Conservation (phyloP, 805 yeast genomes). For the Monosporozyma servazzii region DNA sequence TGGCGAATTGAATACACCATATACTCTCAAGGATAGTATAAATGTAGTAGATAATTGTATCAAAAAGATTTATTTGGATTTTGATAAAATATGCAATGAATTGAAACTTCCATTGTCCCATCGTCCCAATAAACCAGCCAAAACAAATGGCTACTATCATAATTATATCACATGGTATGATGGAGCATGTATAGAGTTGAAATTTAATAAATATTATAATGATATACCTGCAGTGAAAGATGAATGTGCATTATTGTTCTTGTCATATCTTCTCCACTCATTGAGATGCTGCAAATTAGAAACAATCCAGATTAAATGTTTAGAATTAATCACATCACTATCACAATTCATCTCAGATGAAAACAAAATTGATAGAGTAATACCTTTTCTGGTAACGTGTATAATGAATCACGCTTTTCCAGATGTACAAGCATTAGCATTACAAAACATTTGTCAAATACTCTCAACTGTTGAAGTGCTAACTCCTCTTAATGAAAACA, state of each 20-base stretch:
- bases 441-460: slow-evolving; percentile 59
- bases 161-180: neutral
- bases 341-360: slow-evolving; percentile 75
- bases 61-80: slow-evolving; percentile 49
- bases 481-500: slow-evolving; percentile 62
- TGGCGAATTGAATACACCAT: slow-evolving; percentile 11
- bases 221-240: slow-evolving; percentile 11
- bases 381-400: slow-evolving; percentile 71
- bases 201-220: neutral
- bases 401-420: slow-evolving; percentile 54
- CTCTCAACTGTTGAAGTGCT: slow-evolving; percentile 53
- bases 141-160: neutral
- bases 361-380: slow-evolving; percentile 71
- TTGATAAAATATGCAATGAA: slow-evolving; percentile 33
- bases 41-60: slow-evolving; percentile 30
- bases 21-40: slow-evolving; percentile 13
- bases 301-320: slow-evolving; percentile 37
- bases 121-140: neutral
- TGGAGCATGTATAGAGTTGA: neutral
- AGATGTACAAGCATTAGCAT: slow-evolving; percentile 57
- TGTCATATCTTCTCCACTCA: slow-evolving; percentile 21
- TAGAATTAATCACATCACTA: slow-evolving; percentile 67
- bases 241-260: slow-evolving; percentile 22
- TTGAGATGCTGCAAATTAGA: slow-evolving; percentile 17
- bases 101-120: slow-evolving; percentile 11